Evolutionary conservation across 768 basidiomycete species (phyloP).

Genomic region (Vararia minispora): DNA sequence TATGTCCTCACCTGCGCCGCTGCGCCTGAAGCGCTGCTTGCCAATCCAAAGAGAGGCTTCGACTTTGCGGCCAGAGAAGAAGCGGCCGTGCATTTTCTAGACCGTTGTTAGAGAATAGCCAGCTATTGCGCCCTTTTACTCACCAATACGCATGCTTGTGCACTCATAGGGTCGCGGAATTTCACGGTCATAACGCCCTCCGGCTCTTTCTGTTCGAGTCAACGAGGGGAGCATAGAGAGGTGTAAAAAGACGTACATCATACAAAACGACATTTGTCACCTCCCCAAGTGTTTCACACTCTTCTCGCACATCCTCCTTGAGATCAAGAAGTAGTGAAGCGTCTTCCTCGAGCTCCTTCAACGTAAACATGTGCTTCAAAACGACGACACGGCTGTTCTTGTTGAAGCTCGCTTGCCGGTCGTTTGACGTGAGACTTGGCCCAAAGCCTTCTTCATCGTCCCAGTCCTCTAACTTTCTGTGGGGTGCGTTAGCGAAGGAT

Average conservation of each 20-base stretch:
- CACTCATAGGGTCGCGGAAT: constrained; percentile 85
- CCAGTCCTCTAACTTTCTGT: constrained; percentile 89
- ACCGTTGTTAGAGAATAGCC: neutral
- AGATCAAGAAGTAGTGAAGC: constrained; percentile 78
- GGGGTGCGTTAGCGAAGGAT: neutral
- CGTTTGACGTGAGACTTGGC: constrained; percentile 48
- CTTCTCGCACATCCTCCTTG: constrained; percentile 94
- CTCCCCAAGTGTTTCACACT: constrained; percentile 81
- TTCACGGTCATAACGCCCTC: constrained; percentile 96
- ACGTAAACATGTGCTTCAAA: constrained; percentile 89
- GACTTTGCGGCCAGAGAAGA: constrained; percentile 75
- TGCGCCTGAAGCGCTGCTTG: constrained; percentile 70
- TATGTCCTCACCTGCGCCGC: constrained; percentile 52
- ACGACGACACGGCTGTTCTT: constrained; percentile 77
- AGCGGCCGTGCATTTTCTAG: constrained; percentile 92
- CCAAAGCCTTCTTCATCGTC: constrained; percentile 91
- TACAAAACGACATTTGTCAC: constrained; percentile 94
- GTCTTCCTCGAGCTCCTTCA: constrained; percentile 79
- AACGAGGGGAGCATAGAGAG: neutral
- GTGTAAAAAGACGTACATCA: constrained; percentile 51
- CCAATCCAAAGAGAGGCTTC: constrained; percentile 77
- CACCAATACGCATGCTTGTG: constrained; percentile 85
- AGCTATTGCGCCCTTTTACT: constrained; percentile 18
- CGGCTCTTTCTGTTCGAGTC: constrained; percentile 58
- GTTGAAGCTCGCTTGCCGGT: constrained; percentile 32